Evolutionary conservation across 2,329 filamentous ascomycete genomes (phyloP).

Genomic region (Salinomyces thailandicus): DNA sequence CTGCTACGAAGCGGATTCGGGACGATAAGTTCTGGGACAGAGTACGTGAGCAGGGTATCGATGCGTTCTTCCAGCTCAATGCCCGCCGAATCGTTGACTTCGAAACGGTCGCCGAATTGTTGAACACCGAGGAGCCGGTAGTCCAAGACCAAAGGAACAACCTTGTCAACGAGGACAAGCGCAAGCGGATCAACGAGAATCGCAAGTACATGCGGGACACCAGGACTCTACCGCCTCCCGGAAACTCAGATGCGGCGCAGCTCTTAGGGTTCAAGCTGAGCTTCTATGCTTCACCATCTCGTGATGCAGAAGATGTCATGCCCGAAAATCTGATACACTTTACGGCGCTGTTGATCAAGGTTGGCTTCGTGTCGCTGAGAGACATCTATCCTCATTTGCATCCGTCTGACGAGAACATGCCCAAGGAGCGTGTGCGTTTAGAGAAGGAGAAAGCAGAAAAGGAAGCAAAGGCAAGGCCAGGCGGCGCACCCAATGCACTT

Average conservation of each 20-base stretch:
- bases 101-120: slow-evolving; percentile 30
- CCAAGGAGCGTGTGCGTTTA: slow-evolving; percentile 56
- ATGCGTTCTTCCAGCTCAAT: slow-evolving; percentile 84
- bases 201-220: slow-evolving; percentile 71
- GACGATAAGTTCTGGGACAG: slow-evolving; percentile 73
- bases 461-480: slow-evolving; percentile 60
- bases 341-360: slow-evolving; percentile 85
- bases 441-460: slow-evolving; percentile 68
- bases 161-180: slow-evolving; percentile 27
- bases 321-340: slow-evolving; percentile 91
- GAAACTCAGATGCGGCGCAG: slow-evolving; percentile 87
- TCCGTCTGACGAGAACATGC: slow-evolving; percentile 75
- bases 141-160: slow-evolving; percentile 28
- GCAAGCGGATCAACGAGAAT: slow-evolving; percentile 45
- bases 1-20: slow-evolving; percentile 49
- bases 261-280: slow-evolving; percentile 93
- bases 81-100: slow-evolving; percentile 55
- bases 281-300: slow-evolving; percentile 76
- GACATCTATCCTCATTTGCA: slow-evolving; percentile 91
- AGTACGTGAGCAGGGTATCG: slow-evolving; percentile 63
- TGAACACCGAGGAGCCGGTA: slow-evolving; percentile 20
- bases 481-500: slow-evolving; percentile 66
- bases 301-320: slow-evolving; percentile 64
- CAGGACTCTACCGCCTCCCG: slow-evolving; percentile 68
- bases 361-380: slow-evolving; percentile 85